A percentile compares a stretch with the other conserved stretches of the same genome.
Conservation (phyloP, 2,329 filamentous ascomycete genomes). For the Botrytis hyacinthi region DNA sequence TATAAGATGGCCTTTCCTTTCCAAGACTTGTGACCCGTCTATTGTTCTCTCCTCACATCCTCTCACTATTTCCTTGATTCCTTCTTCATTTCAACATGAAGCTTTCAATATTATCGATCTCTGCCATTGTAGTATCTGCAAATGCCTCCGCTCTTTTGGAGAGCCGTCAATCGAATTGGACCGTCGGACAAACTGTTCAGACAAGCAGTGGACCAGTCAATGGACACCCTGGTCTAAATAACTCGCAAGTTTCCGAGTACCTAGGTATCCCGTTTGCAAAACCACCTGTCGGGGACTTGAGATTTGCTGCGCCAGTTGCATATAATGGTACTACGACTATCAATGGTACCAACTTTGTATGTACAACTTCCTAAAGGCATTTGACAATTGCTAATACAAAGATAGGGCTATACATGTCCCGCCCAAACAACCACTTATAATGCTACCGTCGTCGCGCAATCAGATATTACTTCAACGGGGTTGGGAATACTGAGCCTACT, state of each 20-base stretch:
- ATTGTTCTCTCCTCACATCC: neutral
- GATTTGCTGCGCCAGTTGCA: conserved; percentile 37
- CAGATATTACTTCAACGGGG: neutral
- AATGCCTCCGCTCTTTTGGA: conserved; percentile 5
- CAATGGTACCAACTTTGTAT: conserved; percentile 34
- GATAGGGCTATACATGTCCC: conserved; percentile 23
- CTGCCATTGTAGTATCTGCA: conserved; percentile 8
- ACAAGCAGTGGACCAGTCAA: conserved; percentile 34
- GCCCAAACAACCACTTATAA: conserved; percentile 10
- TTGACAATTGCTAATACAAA: conserved; percentile 23
- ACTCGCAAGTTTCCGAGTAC: conserved; percentile 38
- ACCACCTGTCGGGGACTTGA: conserved; percentile 41
- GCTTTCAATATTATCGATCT: neutral
- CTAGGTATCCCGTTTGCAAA: conserved; percentile 44
- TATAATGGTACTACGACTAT: conserved; percentile 25
- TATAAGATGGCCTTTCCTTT: neutral
- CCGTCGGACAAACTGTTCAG: conserved; percentile 34
- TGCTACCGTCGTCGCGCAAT: neutral
- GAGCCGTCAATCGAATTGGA: conserved; percentile 28
- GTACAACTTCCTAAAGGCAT: conserved; percentile 19
- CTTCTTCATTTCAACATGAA: neutral
- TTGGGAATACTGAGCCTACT: neutral
- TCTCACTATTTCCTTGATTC: neutral
- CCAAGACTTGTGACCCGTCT: too few relatives aligned
- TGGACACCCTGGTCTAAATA: conserved; percentile 31